Evolutionary conservation across 2,329 filamentous ascomycete genomes (phyloP).

Genomic region (Parastagonospora nodorum): DNA sequence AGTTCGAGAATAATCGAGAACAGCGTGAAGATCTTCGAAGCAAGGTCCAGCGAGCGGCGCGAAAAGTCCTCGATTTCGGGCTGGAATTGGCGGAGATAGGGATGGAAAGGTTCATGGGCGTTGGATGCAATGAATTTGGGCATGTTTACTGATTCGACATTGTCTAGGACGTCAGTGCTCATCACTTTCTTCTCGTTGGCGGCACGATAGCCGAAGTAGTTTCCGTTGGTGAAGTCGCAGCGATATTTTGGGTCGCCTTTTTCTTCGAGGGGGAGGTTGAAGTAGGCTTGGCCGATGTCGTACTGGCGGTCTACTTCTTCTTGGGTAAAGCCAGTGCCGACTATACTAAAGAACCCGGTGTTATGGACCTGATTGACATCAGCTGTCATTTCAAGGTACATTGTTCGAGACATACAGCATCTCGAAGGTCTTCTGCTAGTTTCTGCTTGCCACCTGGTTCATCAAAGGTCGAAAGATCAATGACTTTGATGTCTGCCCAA

Average conservation of each 20-base stretch:
- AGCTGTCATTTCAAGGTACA: background rate
- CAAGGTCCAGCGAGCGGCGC: conserved; percentile 27
- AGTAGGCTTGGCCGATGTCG: conserved; percentile 38
- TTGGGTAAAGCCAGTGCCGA: conserved; percentile 35
- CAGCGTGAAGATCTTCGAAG: conserved; percentile 46
- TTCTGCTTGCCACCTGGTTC: conserved; percentile 59
- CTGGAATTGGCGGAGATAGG: conserved; percentile 29
- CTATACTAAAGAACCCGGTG: conserved; percentile 40
- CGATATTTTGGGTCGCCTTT: conserved; percentile 34
- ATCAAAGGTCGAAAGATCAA: conserved; percentile 57
- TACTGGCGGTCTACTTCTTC: conserved; percentile 39
- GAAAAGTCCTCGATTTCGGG: conserved; percentile 37
- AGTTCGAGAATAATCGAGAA: conserved; percentile 49
- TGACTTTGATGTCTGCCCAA: conserved; percentile 37
- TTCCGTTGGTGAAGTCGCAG: conserved; percentile 36
- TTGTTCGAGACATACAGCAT: conserved; percentile 49
- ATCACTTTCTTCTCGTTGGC: conserved; percentile 38
- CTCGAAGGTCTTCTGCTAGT: conserved; percentile 59
- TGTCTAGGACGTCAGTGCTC: conserved; percentile 40
- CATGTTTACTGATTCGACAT: conserved; percentile 40
- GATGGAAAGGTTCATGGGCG: conserved; percentile 31
- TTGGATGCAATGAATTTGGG: conserved; percentile 37
- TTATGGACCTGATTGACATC: conserved; percentile 24
- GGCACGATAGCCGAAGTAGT: conserved; percentile 40
- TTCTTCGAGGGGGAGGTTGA: conserved; percentile 36